These are phyloP conservation scores for Zanthoxylum bungeanum DNA, from an alignment of 345 rosid species.

Conservation along the genomic window DNA sequence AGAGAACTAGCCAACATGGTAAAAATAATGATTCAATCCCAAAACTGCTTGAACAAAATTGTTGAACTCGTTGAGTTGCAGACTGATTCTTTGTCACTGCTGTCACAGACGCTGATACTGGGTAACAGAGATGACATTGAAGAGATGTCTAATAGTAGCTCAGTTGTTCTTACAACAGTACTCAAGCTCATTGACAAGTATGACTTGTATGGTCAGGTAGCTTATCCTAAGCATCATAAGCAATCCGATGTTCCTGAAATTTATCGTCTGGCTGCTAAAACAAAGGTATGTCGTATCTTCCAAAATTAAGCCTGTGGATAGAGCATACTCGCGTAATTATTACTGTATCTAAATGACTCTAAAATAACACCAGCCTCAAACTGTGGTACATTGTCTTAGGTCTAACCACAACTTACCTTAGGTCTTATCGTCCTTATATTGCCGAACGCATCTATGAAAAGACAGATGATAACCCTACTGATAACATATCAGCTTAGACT, in stretches of 20 bases:
- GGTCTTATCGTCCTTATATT: neutral
- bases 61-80: constrained; percentile 6
- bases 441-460: neutral
- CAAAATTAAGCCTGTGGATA: neutral
- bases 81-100: neutral
- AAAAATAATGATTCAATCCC: constrained; percentile 6
- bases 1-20: constrained; percentile 92
- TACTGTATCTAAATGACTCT: neutral
- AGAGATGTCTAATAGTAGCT: constrained; percentile 57
- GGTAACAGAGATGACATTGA: constrained; percentile 68
- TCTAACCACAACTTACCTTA: neutral
- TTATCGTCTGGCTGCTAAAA: constrained; percentile 67
- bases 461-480: neutral
- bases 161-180: constrained; percentile 50
- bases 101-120: constrained; percentile 55
- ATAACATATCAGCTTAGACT: neutral
- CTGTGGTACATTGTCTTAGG: neutral
- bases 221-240: constrained; percentile 74
- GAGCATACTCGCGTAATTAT: neutral
- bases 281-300: constrained; percentile 39
- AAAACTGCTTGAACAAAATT: neutral
- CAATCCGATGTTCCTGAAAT: constrained; percentile 70
- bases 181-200: constrained; percentile 68
- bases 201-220: constrained; percentile 67
- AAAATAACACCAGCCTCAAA: neutral